phyloP scores from a whole-genome alignment of 1,284 basidiomycete genomes.

The Ceratobasidium sp. region DNA sequence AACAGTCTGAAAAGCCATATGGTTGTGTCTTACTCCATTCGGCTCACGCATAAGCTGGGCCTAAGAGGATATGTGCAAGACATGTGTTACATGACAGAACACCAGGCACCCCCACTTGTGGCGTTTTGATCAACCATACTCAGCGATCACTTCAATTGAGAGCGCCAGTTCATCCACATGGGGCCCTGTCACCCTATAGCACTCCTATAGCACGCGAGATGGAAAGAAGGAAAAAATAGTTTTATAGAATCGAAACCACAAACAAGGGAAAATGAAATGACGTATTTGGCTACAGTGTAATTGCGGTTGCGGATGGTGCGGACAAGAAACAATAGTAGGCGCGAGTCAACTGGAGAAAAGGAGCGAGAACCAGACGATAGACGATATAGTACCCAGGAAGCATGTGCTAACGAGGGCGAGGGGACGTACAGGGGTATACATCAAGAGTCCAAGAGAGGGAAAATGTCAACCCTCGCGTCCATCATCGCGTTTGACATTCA shows the following conservation, averaged over 20 bases:
- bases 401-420: neutral
- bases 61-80: too few relatives aligned
- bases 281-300: conserved; percentile 12
- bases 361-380: neutral
- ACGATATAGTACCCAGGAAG: neutral
- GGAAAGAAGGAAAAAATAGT: neutral
- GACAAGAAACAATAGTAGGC: neutral
- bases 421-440: neutral
- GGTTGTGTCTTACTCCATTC: too few relatives aligned
- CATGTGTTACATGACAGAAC: too few relatives aligned
- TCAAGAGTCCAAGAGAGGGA: neutral
- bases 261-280: neutral
- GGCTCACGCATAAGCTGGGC: too few relatives aligned
- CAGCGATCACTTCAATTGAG: neutral
- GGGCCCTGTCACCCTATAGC: too few relatives aligned
- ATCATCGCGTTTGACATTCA: neutral
- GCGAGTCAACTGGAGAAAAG: neutral
- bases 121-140: neutral
- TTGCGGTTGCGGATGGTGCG: conserved; percentile 15
- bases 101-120: too few relatives aligned
- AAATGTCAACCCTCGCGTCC: neutral
- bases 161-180: too few relatives aligned
- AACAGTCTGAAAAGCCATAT: too few relatives aligned
- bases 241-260: conserved; percentile 1
- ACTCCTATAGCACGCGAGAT: too few relatives aligned